Base-by-base conservation (phyloP, 2,329 filamentous ascomycete genomes). In the Diaporthe ampelina region DNA sequence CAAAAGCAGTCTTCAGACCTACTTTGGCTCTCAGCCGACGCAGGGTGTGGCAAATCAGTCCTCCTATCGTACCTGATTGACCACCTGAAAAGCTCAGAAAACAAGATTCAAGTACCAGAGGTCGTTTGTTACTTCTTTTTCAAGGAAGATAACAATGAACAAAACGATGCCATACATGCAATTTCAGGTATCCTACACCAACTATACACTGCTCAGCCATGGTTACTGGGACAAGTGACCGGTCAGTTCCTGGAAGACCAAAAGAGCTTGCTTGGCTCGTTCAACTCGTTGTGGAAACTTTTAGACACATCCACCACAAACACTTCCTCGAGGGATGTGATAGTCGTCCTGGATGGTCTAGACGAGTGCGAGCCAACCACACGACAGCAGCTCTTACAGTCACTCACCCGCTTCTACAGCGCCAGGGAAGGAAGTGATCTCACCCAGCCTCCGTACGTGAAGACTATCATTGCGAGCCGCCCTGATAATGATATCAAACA, bases 391-490 rank as follows among this genome's bases (percentile, higher is more conserved):
- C 58, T 77, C 5, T n/a, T 78, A 32, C 45, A 57, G 10, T 73
- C 58, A 13, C 65, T 78, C 37, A 32, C 68, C 4, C n/a, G 68
- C 17, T 77, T 58, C 24, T 76, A 77, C 4, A 59, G 45, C 24
- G 37, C 43, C 50, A 29, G 15, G 21, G 21, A 45, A 57, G 45
- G 29, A 59, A 63, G 56, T 58, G 52, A 56, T 37, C 69, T 71
- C 56, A 61, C 69, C 29, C 7, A 50, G n/a, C 56, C 69, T 19
- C 69, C 69, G 5, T 71, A 61, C 37, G 40, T 78, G 2, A 78
- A 76, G 72, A 70, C 78, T n/a, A 26, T 78, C 10, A 70, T 78
- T 0, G 76, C 77, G 1, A 78, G 78, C 26, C 78, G 77, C 15
- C 76, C 77, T 11, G 75, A 76, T 7, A 76, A 73, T 24, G 59